These are phyloP conservation scores for Neurospora sp. DNA, from an alignment of 495 filamentous ascomycete genomes.

Conservation along the genomic window DNA sequence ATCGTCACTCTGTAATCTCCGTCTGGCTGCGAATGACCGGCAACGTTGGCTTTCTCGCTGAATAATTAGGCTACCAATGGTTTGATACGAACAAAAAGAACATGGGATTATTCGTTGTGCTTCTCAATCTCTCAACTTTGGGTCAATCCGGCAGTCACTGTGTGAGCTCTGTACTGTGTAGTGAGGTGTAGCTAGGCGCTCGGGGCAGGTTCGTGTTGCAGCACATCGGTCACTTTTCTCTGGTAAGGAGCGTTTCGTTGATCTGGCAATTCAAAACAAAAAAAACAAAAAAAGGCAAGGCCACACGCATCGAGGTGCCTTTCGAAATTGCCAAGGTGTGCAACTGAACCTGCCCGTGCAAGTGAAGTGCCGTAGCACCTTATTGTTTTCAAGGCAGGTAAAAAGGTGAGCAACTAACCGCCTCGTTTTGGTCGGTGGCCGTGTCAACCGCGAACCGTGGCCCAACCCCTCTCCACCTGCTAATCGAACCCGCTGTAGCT, in stretches of 20 bases:
- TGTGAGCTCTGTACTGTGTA: not conserved
- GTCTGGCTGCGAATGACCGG: not conserved
- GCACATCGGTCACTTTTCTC: not conserved
- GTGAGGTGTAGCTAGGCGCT: not conserved
- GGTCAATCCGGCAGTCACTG: not conserved
- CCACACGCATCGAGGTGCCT: not conserved
- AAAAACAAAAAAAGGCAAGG: not conserved
- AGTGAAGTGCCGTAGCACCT: not conserved
- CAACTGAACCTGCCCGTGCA: not conserved
- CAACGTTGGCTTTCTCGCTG: not conserved
- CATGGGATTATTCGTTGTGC: not conserved
- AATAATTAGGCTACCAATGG: not conserved
- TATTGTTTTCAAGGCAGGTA: not conserved
- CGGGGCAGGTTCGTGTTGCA: not conserved
- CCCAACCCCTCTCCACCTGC: not conserved
- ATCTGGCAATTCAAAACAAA: not conserved
- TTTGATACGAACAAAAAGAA: not conserved
- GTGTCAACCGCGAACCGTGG: not conserved
- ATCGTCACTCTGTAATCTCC: not conserved
- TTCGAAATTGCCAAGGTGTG: not conserved
- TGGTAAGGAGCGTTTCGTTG: not conserved
- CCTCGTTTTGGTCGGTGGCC: not conserved
- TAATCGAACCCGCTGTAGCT: not conserved
- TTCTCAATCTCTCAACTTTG: not conserved
- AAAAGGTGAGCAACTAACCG: not conserved